Evolutionary conservation across 163 green algal genomes (phyloP).

Genomic region (Scenedesmus sp.): DNA sequence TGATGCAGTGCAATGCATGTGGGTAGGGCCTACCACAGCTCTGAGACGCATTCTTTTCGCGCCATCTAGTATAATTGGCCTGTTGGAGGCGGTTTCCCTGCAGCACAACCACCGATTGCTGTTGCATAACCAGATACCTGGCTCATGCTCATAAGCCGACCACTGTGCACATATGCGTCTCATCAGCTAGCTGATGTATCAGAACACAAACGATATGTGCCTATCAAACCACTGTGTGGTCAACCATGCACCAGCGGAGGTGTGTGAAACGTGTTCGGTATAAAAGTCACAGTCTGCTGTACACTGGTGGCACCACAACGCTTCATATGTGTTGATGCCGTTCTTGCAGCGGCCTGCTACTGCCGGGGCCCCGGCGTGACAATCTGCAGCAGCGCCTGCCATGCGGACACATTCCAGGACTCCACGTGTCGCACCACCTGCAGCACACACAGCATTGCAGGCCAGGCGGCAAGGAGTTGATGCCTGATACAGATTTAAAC

Average conservation of each 20-base stretch:
- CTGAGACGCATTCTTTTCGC: too few relatives aligned
- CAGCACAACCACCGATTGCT: too few relatives aligned
- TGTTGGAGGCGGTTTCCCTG: too few relatives aligned
- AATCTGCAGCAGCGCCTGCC: slow-evolving; percentile 37
- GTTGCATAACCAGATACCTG: too few relatives aligned
- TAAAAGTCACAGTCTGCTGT: not conserved
- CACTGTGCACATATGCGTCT: not conserved
- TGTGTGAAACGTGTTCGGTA: not conserved
- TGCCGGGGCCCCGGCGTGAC: slow-evolving; percentile 16
- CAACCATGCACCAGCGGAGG: not conserved
- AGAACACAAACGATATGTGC: not conserved
- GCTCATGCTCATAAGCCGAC: too few relatives aligned
- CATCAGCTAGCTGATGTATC: not conserved
- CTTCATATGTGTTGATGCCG: not conserved
- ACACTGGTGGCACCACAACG: not conserved
- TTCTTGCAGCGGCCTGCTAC: not conserved
- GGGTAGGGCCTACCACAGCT: too few relatives aligned
- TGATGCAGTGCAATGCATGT: not conserved
- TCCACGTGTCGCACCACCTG: slow-evolving; percentile 45
- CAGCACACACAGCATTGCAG: not conserved
- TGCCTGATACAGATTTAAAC: not conserved
- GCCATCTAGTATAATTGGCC: too few relatives aligned
- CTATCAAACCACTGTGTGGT: not conserved
- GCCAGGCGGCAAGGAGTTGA: not conserved
- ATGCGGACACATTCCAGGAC: slow-evolving; percentile 15